Conservation (phyloP, 495 filamentous ascomycete species). For the Physcia stellaris region DNA sequence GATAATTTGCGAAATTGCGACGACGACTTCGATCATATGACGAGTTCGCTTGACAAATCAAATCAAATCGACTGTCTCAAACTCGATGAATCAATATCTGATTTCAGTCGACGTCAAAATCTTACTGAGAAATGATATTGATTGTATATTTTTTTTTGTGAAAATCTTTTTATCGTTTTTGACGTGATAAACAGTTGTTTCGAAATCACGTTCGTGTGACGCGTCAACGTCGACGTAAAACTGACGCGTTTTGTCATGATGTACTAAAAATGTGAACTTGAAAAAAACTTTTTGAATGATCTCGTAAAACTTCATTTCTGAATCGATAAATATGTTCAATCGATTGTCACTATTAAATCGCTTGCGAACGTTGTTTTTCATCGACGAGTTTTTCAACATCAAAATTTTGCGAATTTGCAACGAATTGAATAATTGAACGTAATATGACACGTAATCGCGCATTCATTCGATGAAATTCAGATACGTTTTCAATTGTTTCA, state of each 20-base stretch:
- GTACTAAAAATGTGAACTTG: background rate
- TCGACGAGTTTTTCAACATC: background rate
- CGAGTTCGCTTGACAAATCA: constrained; percentile 3
- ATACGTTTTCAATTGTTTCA: background rate
- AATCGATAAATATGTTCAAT: too few species aligned
- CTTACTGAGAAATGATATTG: constrained; percentile 7
- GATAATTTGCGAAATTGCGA: background rate
- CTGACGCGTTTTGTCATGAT: background rate
- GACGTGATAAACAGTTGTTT: constrained; percentile 1
- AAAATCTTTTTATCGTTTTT: background rate
- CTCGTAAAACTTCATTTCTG: background rate
- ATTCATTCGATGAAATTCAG: background rate
- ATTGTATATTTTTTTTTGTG: background rate
- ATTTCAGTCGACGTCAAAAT: background rate
- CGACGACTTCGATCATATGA: constrained; percentile 2
- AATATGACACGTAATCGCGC: background rate
- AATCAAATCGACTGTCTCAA: constrained; percentile 2
- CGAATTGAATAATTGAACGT: background rate
- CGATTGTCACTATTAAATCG: background rate
- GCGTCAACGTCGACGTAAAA: constrained; percentile 4
- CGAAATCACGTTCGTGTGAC: background rate
- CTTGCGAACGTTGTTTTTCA: background rate
- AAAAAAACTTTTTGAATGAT: background rate
- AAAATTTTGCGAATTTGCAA: background rate
- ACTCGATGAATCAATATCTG: constrained; percentile 5